Evolutionary conservation across 495 filamentous ascomycete genomes (phyloP).

Genomic region (Podospora bellae-mahoneyi): DNA sequence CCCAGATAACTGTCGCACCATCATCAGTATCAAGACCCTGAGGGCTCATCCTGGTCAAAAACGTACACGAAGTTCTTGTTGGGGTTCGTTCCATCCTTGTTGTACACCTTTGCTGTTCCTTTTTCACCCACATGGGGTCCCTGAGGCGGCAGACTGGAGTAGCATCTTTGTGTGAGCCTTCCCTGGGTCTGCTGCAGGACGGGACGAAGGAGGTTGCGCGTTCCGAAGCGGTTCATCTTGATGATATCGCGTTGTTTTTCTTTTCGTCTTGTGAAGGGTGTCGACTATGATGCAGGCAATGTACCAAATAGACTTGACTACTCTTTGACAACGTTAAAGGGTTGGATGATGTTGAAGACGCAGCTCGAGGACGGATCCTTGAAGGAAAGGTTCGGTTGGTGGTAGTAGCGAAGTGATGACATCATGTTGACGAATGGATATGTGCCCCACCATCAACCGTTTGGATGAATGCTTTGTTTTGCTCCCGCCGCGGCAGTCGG

Average conservation of each 20-base stretch:
- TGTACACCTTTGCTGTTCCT: conserved; percentile 20
- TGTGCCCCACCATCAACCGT: neutral
- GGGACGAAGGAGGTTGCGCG: neutral
- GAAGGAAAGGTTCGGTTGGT: neutral
- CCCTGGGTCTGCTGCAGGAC: neutral
- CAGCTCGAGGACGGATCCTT: neutral
- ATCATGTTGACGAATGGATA: neutral
- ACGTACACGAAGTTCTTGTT: conserved; percentile 30
- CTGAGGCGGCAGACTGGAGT: neutral
- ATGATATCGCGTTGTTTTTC: neutral
- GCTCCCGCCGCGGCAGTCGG: too few relatives aligned
- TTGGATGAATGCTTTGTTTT: too few relatives aligned
- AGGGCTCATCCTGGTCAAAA: too few relatives aligned
- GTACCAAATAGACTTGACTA: too few relatives aligned
- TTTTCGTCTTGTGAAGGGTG: too few relatives aligned
- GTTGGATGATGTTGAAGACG: neutral
- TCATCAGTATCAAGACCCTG: neutral
- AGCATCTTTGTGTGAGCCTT: neutral
- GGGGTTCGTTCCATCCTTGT: conserved; percentile 28
- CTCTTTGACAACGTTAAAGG: neutral
- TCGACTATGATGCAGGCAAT: too few relatives aligned
- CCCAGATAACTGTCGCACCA: conserved; percentile 15
- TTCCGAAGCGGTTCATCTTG: neutral
- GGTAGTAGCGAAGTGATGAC: neutral
- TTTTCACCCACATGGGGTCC: conserved; percentile 13